phyloP scores from a whole-genome alignment of 108 stramenopile genomes.

The Conticribra weissflogii region DNA sequence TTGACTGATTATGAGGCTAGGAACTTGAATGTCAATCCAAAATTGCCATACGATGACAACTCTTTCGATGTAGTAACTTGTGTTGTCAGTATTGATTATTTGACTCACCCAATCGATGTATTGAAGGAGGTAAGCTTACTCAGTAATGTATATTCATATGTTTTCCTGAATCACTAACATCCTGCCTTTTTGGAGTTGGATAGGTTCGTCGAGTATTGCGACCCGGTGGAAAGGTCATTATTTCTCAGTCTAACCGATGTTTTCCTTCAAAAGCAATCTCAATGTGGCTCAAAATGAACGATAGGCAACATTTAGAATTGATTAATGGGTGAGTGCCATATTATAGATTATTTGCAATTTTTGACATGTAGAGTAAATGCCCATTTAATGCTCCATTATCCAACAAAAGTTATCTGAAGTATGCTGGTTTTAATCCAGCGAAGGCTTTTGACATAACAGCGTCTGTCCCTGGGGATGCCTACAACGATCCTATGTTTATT shows the following conservation, averaged over 20 bases:
- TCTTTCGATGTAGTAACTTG: conserved; percentile 94
- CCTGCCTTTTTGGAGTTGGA: too few species aligned
- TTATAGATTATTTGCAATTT: too few species aligned
- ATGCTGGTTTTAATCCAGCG: conserved; percentile 66
- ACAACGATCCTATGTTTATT: conserved; percentile 86
- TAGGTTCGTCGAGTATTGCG: conserved; percentile 74
- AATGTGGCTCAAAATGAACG: conserved; percentile 95
- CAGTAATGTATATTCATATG: too few species aligned
- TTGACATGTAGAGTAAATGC: too few species aligned
- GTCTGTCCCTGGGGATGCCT: conserved; percentile 52
- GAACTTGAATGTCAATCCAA: conserved; percentile 89
- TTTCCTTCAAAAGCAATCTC: conserved; percentile 93
- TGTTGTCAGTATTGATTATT: conserved; percentile 94
- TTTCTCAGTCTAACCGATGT: conserved; percentile 91
- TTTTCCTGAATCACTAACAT: too few species aligned
- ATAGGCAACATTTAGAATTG: conserved; percentile 91
- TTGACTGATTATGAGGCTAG: conserved; percentile 85
- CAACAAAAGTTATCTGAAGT: conserved; percentile 69
- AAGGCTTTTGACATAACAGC: conserved; percentile 85
- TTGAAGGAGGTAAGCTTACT: conserved; percentile 88
- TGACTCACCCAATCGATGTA: conserved; percentile 86
- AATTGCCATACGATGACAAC: conserved; percentile 74
- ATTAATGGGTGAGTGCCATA: conserved; percentile 66
- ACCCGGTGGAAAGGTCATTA: conserved; percentile 93
- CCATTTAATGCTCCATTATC: too few species aligned